Conservation (phyloP, 768 basidiomycete genomes). For the Naganishia friedmannii region DNA sequence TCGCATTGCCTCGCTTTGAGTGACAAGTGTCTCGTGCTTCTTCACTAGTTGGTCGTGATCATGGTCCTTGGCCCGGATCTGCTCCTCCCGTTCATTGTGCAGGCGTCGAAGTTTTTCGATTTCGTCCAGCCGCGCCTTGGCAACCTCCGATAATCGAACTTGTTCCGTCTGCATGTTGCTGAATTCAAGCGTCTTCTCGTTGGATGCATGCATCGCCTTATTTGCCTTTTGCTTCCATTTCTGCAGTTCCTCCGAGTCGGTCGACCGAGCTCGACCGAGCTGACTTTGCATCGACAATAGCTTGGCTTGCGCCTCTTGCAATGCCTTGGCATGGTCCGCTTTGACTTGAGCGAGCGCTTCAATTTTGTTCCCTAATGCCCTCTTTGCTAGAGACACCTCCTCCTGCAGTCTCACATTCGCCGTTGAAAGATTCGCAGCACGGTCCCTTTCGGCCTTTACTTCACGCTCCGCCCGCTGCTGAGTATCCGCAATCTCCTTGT, state of each 20-base stretch:
- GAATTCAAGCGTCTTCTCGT: not conserved
- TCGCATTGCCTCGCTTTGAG: not conserved
- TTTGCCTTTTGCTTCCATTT: not conserved
- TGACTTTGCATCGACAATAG: no score
- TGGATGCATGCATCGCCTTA: not conserved
- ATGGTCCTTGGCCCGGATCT: not conserved
- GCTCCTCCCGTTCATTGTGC: not conserved
- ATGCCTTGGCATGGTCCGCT: not conserved
- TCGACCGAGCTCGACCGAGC: not conserved
- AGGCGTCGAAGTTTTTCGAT: not conserved
- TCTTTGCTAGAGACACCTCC: not conserved
- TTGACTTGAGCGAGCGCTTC: not conserved
- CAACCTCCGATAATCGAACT: not conserved
- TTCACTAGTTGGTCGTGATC: not conserved
- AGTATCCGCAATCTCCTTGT: not conserved
- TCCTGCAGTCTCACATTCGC: not conserved
- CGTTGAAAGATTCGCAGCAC: not conserved
- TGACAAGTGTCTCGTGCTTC: not conserved
- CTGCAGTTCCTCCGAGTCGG: not conserved
- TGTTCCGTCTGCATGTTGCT: not conserved
- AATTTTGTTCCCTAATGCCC: not conserved
- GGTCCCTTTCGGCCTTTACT: not conserved
- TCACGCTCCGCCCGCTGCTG: not conserved
- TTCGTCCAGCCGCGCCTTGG: not conserved
- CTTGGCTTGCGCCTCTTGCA: no score